These are phyloP conservation scores for Phascolomyces articulosus DNA, from an alignment of 371 early-diverging fungal genomes.

Conservation along the genomic window DNA sequence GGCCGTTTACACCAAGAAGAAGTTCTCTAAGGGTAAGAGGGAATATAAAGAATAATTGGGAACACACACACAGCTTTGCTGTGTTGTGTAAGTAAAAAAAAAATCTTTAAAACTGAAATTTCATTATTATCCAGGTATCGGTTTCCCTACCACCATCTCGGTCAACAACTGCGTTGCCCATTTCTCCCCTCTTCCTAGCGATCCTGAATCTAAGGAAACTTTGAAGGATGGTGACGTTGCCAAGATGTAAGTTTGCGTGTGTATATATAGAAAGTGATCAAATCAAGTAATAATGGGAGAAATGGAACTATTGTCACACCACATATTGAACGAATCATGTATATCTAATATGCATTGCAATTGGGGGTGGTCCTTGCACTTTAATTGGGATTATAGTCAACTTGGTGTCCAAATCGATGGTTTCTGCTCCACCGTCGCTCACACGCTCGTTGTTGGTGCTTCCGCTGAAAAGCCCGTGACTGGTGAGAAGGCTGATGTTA, in stretches of 20 bases:
- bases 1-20: slow-evolving; percentile 63
- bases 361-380: slow-evolving; percentile 3
- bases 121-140: slow-evolving; percentile 62
- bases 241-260: slow-evolving; percentile 69
- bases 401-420: slow-evolving; percentile 97
- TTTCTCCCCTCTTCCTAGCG: slow-evolving; percentile 77
- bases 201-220: slow-evolving; percentile 56
- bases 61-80: background rate
- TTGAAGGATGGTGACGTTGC: slow-evolving; percentile 87
- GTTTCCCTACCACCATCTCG: slow-evolving; percentile 87
- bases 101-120: no score
- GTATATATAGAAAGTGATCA: background rate
- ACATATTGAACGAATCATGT: no score
- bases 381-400: slow-evolving; percentile 65
- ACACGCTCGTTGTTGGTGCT: slow-evolving; percentile 91
- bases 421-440: slow-evolving; percentile 84
- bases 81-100: no score
- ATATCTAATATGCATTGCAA: no score
- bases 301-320: no score
- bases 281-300: background rate
- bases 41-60: background rate
- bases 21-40: slow-evolving; percentile 69
- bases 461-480: slow-evolving; percentile 76
- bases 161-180: slow-evolving; percentile 88
- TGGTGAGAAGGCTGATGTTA: slow-evolving; percentile 88